Conservation (phyloP, 768 basidiomycete species). For the Lactarius tabidus region DNA sequence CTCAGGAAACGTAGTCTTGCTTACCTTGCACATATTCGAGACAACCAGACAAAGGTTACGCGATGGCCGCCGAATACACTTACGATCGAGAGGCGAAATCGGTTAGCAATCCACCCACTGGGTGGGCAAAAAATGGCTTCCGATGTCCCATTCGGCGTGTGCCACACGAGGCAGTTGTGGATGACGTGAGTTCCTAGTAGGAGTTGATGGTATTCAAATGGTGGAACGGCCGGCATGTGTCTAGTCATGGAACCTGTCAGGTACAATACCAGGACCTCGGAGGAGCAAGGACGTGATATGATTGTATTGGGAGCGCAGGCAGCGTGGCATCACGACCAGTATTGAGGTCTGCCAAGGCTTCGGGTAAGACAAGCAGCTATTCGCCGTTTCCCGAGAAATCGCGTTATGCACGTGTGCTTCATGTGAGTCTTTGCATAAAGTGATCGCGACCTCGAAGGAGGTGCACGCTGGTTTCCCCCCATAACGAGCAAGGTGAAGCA, state of each 20-base stretch:
- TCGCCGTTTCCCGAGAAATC: slow-evolving; percentile 15
- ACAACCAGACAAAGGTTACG: slow-evolving; percentile 4
- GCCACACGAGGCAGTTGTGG: slow-evolving; percentile 22
- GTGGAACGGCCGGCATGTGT: slow-evolving; percentile 5
- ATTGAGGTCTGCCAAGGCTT: neutral
- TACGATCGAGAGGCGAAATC: slow-evolving; percentile 18
- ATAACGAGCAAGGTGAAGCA: slow-evolving; percentile 16
- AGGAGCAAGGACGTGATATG: slow-evolving; percentile 11
- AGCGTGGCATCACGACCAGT: slow-evolving; percentile 13
- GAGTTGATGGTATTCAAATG: slow-evolving; percentile 18
- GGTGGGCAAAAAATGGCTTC: slow-evolving; percentile 12
- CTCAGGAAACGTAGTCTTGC: slow-evolving; percentile 11
- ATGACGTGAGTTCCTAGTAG: slow-evolving; percentile 11
- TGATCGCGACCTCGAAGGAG: slow-evolving; percentile 24
- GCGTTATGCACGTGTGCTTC: slow-evolving; percentile 19
- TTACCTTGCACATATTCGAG: slow-evolving; percentile 16
- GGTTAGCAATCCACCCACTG: slow-evolving; percentile 4
- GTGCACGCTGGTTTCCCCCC: slow-evolving; percentile 18
- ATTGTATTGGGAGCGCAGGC: slow-evolving; percentile 16
- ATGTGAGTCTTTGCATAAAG: slow-evolving; percentile 17
- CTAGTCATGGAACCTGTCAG: slow-evolving; percentile 15
- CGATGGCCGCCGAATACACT: slow-evolving; percentile 3
- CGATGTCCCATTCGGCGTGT: slow-evolving; percentile 21
- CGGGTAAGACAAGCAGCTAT: slow-evolving; percentile 18
- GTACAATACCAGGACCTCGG: neutral